Conservation (phyloP, 371 early-diverging fungal species). For the Chytridium lagenaria region DNA sequence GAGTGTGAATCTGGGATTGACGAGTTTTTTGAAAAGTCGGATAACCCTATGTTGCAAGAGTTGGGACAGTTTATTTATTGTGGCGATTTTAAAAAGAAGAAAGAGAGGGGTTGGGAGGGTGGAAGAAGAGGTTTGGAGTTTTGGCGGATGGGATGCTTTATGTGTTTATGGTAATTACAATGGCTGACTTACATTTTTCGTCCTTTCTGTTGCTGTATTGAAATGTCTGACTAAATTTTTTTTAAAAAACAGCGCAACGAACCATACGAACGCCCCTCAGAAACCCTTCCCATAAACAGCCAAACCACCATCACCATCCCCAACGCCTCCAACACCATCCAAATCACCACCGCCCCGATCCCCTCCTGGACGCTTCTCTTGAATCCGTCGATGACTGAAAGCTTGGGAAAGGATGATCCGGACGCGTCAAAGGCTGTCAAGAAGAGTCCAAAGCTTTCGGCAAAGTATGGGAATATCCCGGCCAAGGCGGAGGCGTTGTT, state of each 20-base stretch:
- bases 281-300: neutral
- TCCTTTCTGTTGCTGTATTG: neutral
- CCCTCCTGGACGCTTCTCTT: neutral
- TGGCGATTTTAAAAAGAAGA: slow-evolving; percentile 3
- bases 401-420: slow-evolving; percentile 11
- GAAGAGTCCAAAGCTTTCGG: too few relatives aligned
- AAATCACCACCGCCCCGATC: neutral
- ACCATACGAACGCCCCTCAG: neutral
- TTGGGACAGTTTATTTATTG: slow-evolving; percentile 7
- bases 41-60: slow-evolving; percentile 6
- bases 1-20: too few relatives aligned
- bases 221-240: neutral
- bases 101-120: slow-evolving; percentile 4
- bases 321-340: too few relatives aligned
- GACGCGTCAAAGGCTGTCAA: too few relatives aligned
- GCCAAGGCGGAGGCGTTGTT: slow-evolving; percentile 16
- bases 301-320: neutral
- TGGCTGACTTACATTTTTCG: neutral
- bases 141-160: slow-evolving; percentile 5
- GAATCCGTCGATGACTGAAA: slow-evolving; percentile 5
- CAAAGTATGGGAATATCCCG: too few relatives aligned
- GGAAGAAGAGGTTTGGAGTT: slow-evolving; percentile 18
- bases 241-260: slow-evolving; percentile 22
- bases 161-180: neutral
- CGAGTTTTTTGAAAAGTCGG: too few relatives aligned